Conservation (phyloP, 768 basidiomycete species). For the Rhodotorula graminis region DNA sequence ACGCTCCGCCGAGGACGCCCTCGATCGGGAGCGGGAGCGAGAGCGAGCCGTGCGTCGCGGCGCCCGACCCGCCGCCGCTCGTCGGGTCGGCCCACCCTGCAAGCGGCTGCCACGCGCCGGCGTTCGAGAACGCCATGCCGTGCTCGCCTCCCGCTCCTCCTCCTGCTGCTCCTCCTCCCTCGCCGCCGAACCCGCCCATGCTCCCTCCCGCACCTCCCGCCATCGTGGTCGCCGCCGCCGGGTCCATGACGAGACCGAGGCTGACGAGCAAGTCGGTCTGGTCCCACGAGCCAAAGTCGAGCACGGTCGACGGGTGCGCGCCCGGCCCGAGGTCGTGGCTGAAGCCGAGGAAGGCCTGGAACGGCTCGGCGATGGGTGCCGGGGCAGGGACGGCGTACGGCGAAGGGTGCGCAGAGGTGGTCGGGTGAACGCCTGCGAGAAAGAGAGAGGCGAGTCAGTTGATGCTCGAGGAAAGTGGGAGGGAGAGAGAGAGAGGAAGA, state of each 20-base stretch:
- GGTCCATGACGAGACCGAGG: constrained; percentile 29
- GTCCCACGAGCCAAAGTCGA: constrained; percentile 35
- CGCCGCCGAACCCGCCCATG: no score
- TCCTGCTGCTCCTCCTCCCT: no score
- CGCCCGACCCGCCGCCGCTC: no score
- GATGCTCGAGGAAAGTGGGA: accelerated
- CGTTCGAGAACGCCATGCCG: no score
- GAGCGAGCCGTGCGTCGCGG: neutral
- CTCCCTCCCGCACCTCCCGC: no score
- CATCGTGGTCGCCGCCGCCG: neutral
- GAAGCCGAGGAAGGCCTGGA: constrained; percentile 32
- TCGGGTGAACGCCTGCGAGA: constrained; percentile 20
- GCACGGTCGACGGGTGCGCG: constrained; percentile 11
- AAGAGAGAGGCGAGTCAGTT: neutral
- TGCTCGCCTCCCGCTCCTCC: no score
- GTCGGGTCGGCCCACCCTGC: neutral
- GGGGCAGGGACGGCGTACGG: neutral
- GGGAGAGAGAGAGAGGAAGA: neutral
- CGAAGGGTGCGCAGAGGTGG: neutral
- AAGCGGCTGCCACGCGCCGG: neutral
- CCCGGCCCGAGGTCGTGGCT: constrained; percentile 19
- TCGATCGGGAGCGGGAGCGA: neutral
- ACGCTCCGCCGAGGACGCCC: neutral
- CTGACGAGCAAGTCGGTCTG: constrained; percentile 32
- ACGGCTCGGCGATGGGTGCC: constrained; percentile 16